Evolutionary conservation across 176 grass and related monocot genomes (phyloP).

Genomic region (Neostapfia colusana): DNA sequence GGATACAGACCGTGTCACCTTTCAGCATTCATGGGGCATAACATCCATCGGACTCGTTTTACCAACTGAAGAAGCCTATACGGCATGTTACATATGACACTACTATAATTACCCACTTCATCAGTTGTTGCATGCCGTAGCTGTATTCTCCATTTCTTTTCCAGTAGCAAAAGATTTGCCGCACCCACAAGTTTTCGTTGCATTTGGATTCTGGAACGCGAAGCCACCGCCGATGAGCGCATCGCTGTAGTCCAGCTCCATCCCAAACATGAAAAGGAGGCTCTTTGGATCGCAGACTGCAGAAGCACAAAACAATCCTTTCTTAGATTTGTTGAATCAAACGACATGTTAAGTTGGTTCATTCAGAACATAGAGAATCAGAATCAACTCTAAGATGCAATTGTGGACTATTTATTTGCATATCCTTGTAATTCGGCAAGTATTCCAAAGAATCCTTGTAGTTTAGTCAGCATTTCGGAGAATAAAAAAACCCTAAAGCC

Average conservation of each 20-base stretch:
- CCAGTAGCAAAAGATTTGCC: conserved; percentile 86
- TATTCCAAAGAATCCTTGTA: not conserved
- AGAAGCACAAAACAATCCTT: not conserved
- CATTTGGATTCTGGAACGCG: conserved; percentile 88
- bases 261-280: conserved; percentile 93
- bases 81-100: not conserved
- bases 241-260: conserved; percentile 95
- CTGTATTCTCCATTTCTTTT: conserved; percentile 47
- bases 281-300: conserved; percentile 94
- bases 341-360: not conserved
- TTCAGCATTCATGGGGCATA: conserved; percentile 2
- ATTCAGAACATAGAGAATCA: not conserved
- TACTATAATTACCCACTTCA: not conserved
- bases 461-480: no score
- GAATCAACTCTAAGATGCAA: not conserved
- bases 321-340: not conserved
- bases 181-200: conserved; percentile 89
- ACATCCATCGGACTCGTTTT: conserved; percentile 1
- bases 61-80: not conserved
- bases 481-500: not conserved
- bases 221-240: conserved; percentile 87
- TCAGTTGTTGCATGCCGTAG: conserved; percentile 68
- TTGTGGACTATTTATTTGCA: not conserved
- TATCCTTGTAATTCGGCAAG: not conserved
- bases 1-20: conserved; percentile 7